phyloP scores from a whole-genome alignment of 306 rosid genomes.

The Lablab purpureus region DNA sequence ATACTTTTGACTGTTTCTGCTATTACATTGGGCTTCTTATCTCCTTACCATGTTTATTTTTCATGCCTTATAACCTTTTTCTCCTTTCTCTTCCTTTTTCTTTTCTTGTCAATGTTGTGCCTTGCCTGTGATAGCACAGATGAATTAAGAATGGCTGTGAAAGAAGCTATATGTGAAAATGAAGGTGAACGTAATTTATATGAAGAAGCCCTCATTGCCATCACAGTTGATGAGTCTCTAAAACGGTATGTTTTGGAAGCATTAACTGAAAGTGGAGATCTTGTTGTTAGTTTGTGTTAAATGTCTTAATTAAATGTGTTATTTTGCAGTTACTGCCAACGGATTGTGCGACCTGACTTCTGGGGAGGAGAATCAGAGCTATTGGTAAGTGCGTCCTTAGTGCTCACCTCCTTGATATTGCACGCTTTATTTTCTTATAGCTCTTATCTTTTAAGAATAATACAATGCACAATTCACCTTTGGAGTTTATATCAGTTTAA shows the following conservation, averaged over 20 bases:
- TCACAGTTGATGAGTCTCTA: constrained; percentile 86
- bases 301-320: constrained; percentile 28
- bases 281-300: neutral
- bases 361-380: constrained; percentile 99
- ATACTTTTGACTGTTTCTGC: constrained; percentile 29
- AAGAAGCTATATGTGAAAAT: constrained; percentile 81
- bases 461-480: constrained; percentile 3
- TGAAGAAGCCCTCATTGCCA: constrained; percentile 85
- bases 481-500: neutral
- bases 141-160: constrained; percentile 91
- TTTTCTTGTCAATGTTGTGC: constrained; percentile 14
- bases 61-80: constrained; percentile 8
- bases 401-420: constrained; percentile 26
- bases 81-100: neutral
- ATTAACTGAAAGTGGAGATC: constrained; percentile 35
- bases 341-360: constrained; percentile 81
- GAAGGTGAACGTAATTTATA: constrained; percentile 65
- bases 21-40: constrained; percentile 24
- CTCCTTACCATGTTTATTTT: constrained; percentile 1
- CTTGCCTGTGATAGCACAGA: constrained; percentile 56
- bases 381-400: constrained; percentile 66
- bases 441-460: constrained; percentile 20
- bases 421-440: neutral
- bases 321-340: constrained; percentile 80
- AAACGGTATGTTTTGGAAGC: constrained; percentile 63